Percentiles rank a stretch among this genome's conserved stretches.
Evolutionary conservation across 1,284 basidiomycete genomes (phyloP).

Genomic region (Sporisorium iseilematis-ciliati): DNA sequence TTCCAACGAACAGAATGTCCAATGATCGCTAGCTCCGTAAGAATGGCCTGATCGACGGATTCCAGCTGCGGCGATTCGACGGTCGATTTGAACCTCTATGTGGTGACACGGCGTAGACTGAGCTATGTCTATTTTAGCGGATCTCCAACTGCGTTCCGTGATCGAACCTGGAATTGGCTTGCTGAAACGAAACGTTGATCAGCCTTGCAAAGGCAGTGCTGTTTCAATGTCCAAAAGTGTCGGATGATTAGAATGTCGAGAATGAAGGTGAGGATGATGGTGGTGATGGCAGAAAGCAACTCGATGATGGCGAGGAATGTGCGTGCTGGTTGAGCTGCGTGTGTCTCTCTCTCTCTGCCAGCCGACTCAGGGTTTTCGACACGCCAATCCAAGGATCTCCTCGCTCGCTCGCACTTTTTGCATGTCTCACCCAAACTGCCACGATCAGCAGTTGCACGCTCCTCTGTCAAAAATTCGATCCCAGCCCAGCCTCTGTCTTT

Average conservation of each 20-base stretch:
- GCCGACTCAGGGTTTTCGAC: slow-evolving; percentile 10
- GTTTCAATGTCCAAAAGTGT: background rate
- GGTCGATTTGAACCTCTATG: no score
- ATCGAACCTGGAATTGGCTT: background rate
- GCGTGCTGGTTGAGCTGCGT: background rate
- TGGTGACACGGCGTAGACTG: background rate
- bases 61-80: no score
- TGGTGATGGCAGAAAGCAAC: background rate
- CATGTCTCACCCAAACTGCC: slow-evolving; percentile 3
- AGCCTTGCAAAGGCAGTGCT: background rate
- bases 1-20: background rate
- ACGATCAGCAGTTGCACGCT: slow-evolving; percentile 3
- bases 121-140: background rate
- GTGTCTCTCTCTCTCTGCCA: background rate
- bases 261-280: background rate
- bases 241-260: background rate
- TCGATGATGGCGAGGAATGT: slow-evolving; percentile 7
- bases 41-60: no score
- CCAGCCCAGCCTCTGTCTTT: background rate
- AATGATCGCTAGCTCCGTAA: no score
- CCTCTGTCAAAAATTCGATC: slow-evolving; percentile 8
- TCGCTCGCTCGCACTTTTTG: background rate
- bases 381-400: background rate
- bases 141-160: background rate
- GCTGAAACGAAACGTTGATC: no score